A percentile compares a stretch with the other conserved stretches of the same genome.
Evolutionary conservation across 1,284 basidiomycete genomes (phyloP).

Genomic region (Ustilago crameri): DNA sequence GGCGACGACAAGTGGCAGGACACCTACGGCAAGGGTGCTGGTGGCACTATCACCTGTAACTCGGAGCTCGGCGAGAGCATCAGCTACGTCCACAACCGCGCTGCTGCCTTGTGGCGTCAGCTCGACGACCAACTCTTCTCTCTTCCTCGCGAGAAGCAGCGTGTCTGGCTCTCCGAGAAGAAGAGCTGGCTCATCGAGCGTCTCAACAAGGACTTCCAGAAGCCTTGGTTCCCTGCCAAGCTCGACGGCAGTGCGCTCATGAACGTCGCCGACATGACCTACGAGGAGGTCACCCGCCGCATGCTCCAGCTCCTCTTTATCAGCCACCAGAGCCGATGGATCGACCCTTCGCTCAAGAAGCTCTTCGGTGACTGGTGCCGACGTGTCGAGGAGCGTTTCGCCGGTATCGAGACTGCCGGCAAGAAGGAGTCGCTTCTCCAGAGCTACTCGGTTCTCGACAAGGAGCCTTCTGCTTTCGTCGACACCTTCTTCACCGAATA

Average conservation of each 20-base stretch:
- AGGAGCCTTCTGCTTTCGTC: conserved; percentile 79
- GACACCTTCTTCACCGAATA: conserved; percentile 85
- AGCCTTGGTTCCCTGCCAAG: conserved; percentile 70
- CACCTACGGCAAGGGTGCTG: conserved; percentile 87
- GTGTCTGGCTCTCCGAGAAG: conserved; percentile 85
- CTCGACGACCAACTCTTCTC: conserved; percentile 91
- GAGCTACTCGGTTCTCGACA: conserved; percentile 84
- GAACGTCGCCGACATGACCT: conserved; percentile 95
- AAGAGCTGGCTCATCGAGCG: conserved; percentile 89
- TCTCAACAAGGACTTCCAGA: conserved; percentile 93
- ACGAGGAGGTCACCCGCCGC: conserved; percentile 91
- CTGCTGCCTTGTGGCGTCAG: conserved; percentile 96
- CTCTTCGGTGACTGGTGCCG: conserved; percentile 96
- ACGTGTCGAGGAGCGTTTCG: conserved; percentile 85
- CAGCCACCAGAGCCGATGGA: conserved; percentile 88
- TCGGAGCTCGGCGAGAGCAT: conserved; percentile 99
- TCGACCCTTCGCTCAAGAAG: conserved; percentile 92
- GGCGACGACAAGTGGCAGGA: conserved; percentile 92
- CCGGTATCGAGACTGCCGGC: conserved; percentile 57
- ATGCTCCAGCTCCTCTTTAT: conserved; percentile 95
- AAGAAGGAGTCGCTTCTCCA: conserved; percentile 71
- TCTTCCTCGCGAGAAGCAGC: conserved; percentile 92
- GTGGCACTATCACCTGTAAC: conserved; percentile 93
- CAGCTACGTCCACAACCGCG: conserved; percentile 89
- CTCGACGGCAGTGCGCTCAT: conserved; percentile 74